Evolutionary conservation across 805 yeast species (phyloP).

Genomic region (Naumovozyma dairenensis): DNA sequence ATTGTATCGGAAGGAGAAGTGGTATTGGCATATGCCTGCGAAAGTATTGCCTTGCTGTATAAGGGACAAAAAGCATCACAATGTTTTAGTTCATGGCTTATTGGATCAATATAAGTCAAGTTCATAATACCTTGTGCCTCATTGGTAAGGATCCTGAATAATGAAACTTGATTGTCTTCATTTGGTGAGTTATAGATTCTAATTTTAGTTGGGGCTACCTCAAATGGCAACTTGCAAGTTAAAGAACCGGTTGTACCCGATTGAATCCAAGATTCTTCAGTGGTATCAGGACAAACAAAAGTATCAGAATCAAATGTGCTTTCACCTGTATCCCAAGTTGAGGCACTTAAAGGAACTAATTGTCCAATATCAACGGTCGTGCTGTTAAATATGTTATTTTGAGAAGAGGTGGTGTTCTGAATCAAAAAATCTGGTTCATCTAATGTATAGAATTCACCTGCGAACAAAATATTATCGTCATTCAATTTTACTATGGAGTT

Average conservation of each 20-base stretch:
- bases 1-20: slow-evolving; percentile 18
- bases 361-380: slow-evolving; percentile 43
- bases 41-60: slow-evolving; percentile 32
- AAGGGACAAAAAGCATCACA: slow-evolving; percentile 93
- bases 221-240: slow-evolving; percentile 48
- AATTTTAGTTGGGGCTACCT: slow-evolving; percentile 57
- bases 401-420: slow-evolving; percentile 14
- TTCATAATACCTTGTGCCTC: slow-evolving; percentile 91
- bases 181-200: slow-evolving; percentile 55
- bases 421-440: slow-evolving; percentile 37
- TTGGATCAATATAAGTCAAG: slow-evolving; percentile 72
- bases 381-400: slow-evolving; percentile 31
- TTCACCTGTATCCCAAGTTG: slow-evolving; percentile 41
- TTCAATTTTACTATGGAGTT: slow-evolving; percentile 50
- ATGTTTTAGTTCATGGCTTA: slow-evolving; percentile 39
- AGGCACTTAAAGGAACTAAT: slow-evolving; percentile 47
- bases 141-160: slow-evolving; percentile 62
- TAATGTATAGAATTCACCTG: slow-evolving; percentile 62
- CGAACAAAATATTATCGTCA: slow-evolving; percentile 53
- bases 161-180: slow-evolving; percentile 37
- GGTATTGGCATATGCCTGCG: slow-evolving; percentile 18
- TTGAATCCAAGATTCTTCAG: slow-evolving; percentile 43
- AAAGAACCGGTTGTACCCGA: slow-evolving; percentile 50
- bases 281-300: slow-evolving; percentile 48
- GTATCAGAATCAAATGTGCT: slow-evolving; percentile 24